phyloP scores from a whole-genome alignment of 805 yeast species.

The Candida ortonii region DNA sequence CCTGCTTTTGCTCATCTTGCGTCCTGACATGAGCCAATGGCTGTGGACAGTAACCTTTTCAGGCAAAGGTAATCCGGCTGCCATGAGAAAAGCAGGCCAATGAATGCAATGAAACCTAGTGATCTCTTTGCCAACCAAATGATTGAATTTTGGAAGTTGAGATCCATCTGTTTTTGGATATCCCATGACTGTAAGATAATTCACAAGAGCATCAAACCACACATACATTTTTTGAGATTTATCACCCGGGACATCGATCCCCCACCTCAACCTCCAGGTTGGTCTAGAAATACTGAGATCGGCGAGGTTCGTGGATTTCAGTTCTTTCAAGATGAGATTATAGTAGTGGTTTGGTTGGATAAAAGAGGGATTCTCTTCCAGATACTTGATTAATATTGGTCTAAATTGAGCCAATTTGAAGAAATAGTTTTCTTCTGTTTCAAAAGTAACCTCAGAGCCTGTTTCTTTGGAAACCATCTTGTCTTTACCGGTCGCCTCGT shows the following conservation, averaged over 20 bases:
- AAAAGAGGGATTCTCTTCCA: slow-evolving; percentile 51
- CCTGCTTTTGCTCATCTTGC: slow-evolving; percentile 88
- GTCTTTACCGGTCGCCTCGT: slow-evolving; percentile 31
- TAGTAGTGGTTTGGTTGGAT: slow-evolving; percentile 65
- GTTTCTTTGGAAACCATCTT: slow-evolving; percentile 59
- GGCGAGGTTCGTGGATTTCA: slow-evolving; percentile 44
- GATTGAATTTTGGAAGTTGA: slow-evolving; percentile 41
- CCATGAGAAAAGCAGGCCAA: slow-evolving; percentile 91
- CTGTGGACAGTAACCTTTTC: slow-evolving; percentile 80
- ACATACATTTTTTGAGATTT: slow-evolving; percentile 79
- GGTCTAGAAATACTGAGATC: slow-evolving; percentile 93
- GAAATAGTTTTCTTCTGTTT: slow-evolving; percentile 82
- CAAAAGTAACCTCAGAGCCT: slow-evolving; percentile 68
- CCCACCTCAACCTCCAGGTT: slow-evolving; percentile 75
- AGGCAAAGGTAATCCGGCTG: slow-evolving; percentile 73
- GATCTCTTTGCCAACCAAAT: slow-evolving; percentile 90
- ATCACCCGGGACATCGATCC: slow-evolving; percentile 83
- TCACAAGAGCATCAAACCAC: slow-evolving; percentile 93
- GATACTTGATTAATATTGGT: slow-evolving; percentile 45
- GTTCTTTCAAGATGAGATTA: slow-evolving; percentile 53
- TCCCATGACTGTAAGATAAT: slow-evolving; percentile 71
- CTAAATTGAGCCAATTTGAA: slow-evolving; percentile 69
- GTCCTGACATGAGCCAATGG: slow-evolving; percentile 89
- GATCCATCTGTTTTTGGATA: slow-evolving; percentile 39
- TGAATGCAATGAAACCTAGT: slow-evolving; percentile 83